These are phyloP conservation scores for Corrigiola litoralis DNA, from an alignment of 179 eudicot genomes.

Conservation along the genomic window DNA sequence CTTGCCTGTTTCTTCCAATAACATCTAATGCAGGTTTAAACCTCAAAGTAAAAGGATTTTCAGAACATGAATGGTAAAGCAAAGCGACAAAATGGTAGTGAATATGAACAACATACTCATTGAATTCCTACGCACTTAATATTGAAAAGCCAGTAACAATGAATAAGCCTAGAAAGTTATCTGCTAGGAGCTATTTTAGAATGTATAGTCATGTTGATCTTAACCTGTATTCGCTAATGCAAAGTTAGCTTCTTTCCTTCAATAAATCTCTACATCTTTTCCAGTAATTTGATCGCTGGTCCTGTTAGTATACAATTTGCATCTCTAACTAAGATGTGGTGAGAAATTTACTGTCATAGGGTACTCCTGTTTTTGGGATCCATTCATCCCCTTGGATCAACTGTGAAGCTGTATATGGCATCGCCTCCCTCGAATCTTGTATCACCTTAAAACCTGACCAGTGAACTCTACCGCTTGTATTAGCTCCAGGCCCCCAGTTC, in stretches of 20 bases:
- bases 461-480: constrained; percentile 21
- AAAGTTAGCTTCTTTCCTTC: not conserved
- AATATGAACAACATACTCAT: not conserved
- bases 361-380: constrained; percentile 30
- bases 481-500: constrained; percentile 29
- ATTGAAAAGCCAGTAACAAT: not conserved
- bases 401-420: constrained; percentile 22
- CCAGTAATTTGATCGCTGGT: not conserved
- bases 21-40: too few relatives aligned
- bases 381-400: constrained; percentile 30
- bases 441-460: constrained; percentile 29
- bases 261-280: not conserved
- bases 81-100: not conserved
- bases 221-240: not conserved
- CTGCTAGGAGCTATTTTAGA: not conserved
- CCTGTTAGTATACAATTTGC: not conserved
- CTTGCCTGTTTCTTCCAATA: too few relatives aligned
- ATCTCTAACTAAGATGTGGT: not conserved
- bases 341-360: constrained; percentile 23
- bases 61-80: not conserved
- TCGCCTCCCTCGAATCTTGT: constrained; percentile 12
- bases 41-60: not conserved
- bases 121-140: not conserved
- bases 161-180: not conserved
- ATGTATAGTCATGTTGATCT: not conserved